Conservation (phyloP, 768 basidiomycete genomes). For the Hericium coralloides region DNA sequence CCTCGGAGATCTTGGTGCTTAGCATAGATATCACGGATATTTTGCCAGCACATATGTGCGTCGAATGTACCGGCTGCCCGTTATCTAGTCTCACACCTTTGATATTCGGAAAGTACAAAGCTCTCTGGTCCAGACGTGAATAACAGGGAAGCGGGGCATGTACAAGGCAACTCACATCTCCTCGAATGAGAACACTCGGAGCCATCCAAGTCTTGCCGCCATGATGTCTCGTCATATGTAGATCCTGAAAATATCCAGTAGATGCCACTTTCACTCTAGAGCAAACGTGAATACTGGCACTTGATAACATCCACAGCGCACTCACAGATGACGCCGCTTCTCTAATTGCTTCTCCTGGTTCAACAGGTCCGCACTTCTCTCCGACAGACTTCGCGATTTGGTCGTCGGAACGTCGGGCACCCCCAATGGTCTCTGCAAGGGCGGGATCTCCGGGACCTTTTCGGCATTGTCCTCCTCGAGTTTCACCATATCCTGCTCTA, state of each 20-base stretch:
- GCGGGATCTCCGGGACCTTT: slow-evolving; percentile 8
- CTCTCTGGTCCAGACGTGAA: slow-evolving; percentile 48
- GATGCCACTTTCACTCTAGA: slow-evolving; percentile 51
- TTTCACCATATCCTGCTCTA: no score
- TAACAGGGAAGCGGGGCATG: background rate
- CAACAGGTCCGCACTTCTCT: slow-evolving; percentile 58
- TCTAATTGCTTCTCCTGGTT: slow-evolving; percentile 62
- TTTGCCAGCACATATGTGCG: slow-evolving; percentile 64
- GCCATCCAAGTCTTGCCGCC: slow-evolving; percentile 96
- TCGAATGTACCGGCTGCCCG: slow-evolving; percentile 57
- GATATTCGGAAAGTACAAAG: slow-evolving; percentile 87
- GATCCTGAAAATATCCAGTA: slow-evolving; percentile 85
- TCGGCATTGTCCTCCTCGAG: background rate
- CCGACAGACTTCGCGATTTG: slow-evolving; percentile 28
- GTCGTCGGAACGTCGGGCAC: slow-evolving; percentile 53
- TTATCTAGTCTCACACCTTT: slow-evolving; percentile 58
- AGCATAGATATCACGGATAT: slow-evolving; percentile 77
- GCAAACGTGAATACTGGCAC: background rate
- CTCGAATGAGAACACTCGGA: slow-evolving; percentile 78
- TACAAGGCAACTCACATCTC: slow-evolving; percentile 56
- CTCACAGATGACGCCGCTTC: slow-evolving; percentile 56
- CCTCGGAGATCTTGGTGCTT: slow-evolving; percentile 85
- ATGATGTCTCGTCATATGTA: slow-evolving; percentile 67
- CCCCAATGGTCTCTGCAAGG: slow-evolving; percentile 70
- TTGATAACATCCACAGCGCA: slow-evolving; percentile 3